Evolutionary conservation across 208 protist species (phyloP), one percentile per base, ranked within the genome.

Genomic region (Herpetomonas muscarum): DNA sequence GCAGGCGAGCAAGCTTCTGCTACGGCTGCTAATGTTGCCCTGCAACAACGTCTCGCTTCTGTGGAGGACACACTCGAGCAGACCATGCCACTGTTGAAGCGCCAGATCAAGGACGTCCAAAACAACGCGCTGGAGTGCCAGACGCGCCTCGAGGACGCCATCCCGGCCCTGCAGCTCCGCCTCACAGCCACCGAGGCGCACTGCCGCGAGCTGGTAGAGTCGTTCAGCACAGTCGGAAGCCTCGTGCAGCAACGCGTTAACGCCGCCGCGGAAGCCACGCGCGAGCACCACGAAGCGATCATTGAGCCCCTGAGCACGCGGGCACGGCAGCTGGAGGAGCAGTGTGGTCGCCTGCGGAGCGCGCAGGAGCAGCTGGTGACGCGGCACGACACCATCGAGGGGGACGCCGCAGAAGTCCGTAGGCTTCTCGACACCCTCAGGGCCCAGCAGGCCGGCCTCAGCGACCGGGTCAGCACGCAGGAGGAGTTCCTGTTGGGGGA

Each of bases 401-500:
- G 34, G 34, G 34, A 39, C 34, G 34, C 13, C 34, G 34, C 34
- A 6, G 13, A 39, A 39, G 13, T 17, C 13, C 34, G 13, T 17
- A 13, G 13, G 34, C 9, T 13, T 17, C 34, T 39, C 9, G 34
- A 39, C 34, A 39, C 34, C 9, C 9, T 13, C 9, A 6, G 29
- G 21, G 48, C 32, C 1, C 7, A 5, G 28, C 42, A 30, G 34
- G 24, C 41, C 25, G 19, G n/a, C 29, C 21, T 54, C 36, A 6
- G 49, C 17, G 22, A 47, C 28, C 44, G 30, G 24, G 37, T 47
- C 9, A 28, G 44, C 10, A 24, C 41, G 1, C 42, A 44, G 7
- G 34, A 55, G 24, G 55, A 56, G 17, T 6, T 50, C 7, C 44
- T 57, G 25, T 34, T 42, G 13, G 9, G 28, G 54, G 32, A 45